Evolutionary conservation across 2,329 filamentous ascomycete genomes (phyloP), one percentile per base, ranked within the genome.

Genomic region (Pseudogymnoascus sp.): DNA sequence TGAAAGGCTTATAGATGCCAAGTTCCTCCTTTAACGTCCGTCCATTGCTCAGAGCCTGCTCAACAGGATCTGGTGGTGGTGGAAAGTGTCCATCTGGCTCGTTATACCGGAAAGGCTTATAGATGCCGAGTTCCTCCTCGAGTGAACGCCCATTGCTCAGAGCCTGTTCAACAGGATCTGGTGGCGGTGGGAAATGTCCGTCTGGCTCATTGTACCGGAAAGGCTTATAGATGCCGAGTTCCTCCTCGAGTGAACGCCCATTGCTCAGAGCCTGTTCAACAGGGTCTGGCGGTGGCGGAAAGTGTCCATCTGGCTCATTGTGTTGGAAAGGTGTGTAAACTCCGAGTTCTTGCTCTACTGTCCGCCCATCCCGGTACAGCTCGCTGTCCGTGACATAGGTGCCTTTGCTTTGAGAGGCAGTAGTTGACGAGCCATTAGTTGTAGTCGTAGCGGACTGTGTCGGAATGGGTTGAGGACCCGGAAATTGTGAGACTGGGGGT

Each of bases 281-380:
- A 2, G 70, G 72, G 58, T 69, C 66, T 25, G 70, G 65, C 9
- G 69, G 31, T 5, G 62, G 60, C 15, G 58, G 36, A 6, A 40
- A 67, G 36, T 75, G 73, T 33, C 78, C 78, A 64, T 80, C 73
- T 2, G 72, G 73, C 62, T 77, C 74, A 15, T 75, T 68, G 15
- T 68, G 63, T 36, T 66, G 66, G 18, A 72, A 66, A 0, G 76
- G 73, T 18, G 72, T 71, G 67, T 78, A 78, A 60, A 72, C 71
- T 64, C 70, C 35, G 15, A 48, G 29, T 8, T 64, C 61, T 6
- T 55, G 42, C 9, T 58, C 21, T n/a, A 42, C 31, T 4, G 31
- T 25, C 9, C 37, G 40, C 8, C 45, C 59, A 55, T 60, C 40
- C 2, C 36, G 37, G 31, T 60, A 55, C n/a, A 55, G n/a, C 25